Evolutionary conservation across 1,284 basidiomycete species (phyloP).

Genomic region (Marasmius tenuissimus): DNA sequence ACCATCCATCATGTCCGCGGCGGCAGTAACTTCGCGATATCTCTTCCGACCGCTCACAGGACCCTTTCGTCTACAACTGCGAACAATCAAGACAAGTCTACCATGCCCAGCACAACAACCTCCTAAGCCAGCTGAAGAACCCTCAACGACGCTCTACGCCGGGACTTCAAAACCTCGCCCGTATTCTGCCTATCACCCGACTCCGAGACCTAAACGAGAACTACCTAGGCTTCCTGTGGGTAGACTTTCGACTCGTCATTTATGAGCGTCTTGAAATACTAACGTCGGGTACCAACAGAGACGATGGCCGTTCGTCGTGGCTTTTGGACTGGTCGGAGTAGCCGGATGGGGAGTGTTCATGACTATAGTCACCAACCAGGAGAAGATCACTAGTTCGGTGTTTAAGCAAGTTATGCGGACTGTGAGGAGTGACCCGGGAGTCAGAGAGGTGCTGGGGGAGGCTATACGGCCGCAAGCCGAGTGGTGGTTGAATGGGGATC

Average conservation of each 20-base stretch:
- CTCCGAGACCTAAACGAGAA: slow-evolving; percentile 31
- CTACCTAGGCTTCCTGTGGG: slow-evolving; percentile 44
- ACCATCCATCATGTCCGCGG: neutral
- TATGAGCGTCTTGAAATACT: neutral
- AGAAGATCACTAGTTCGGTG: slow-evolving; percentile 75
- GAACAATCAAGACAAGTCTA: neutral
- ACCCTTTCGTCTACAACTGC: neutral
- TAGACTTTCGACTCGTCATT: neutral
- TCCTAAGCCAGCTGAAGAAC: neutral
- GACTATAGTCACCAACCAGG: slow-evolving; percentile 70
- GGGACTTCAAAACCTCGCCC: slow-evolving; percentile 33
- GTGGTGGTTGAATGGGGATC: slow-evolving; percentile 79
- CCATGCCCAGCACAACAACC: neutral
- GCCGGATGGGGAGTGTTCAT: slow-evolving; percentile 69
- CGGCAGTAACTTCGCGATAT: neutral
- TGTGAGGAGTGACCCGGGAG: slow-evolving; percentile 48
- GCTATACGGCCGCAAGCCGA: slow-evolving; percentile 69
- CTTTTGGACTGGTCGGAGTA: slow-evolving; percentile 50
- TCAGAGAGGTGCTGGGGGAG: slow-evolving; percentile 60
- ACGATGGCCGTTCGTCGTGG: slow-evolving; percentile 62
- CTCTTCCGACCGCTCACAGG: neutral
- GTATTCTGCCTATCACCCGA: slow-evolving; percentile 31
- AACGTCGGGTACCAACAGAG: slow-evolving; percentile 28
- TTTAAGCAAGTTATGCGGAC: slow-evolving; percentile 64
- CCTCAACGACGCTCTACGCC: slow-evolving; percentile 25